phyloP scores from a whole-genome alignment of 768 basidiomycete genomes.

The Tricholoma sp. region DNA sequence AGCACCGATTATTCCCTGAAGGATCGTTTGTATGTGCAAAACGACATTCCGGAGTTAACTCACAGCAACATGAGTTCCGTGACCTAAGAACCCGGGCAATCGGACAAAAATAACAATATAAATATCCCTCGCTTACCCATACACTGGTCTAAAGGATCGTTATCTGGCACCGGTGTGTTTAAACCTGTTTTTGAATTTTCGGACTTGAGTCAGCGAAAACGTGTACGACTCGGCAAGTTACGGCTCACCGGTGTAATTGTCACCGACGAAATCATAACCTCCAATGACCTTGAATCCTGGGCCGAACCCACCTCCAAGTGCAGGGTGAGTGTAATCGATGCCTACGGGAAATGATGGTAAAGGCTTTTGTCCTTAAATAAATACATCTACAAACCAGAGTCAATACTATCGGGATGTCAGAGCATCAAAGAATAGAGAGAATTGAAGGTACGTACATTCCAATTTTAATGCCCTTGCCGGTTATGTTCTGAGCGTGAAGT shows the following conservation, averaged over 20 bases:
- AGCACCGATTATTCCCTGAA: conserved; percentile 56
- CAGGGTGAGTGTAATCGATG: conserved; percentile 52
- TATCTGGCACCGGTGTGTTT: conserved; percentile 46
- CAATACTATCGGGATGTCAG: conserved; percentile 33
- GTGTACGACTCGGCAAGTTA: no score
- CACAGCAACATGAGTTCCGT: conserved; percentile 55
- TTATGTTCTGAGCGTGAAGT: conserved; percentile 56
- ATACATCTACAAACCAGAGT: conserved; percentile 31
- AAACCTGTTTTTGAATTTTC: conserved; percentile 28
- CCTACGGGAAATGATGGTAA: conserved; percentile 17
- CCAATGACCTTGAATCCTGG: conserved; percentile 49
- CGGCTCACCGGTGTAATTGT: conserved; percentile 39
- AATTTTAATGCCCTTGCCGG: conserved; percentile 62
- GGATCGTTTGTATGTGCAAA: conserved; percentile 15
- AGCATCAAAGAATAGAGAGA: background rate
- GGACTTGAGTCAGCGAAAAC: no score
- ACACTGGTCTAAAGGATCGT: conserved; percentile 50
- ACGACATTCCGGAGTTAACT: conserved; percentile 6
- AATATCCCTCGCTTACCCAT: conserved; percentile 21
- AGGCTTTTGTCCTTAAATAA: conserved; percentile 11
- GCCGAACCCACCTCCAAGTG: conserved; percentile 49
- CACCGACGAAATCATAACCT: conserved; percentile 56
- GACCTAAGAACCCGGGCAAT: conserved; percentile 19
- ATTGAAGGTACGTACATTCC: conserved; percentile 42
- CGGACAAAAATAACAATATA: background rate